Conservation (phyloP, 2,329 filamentous ascomycete species). For the Penicillium sp. region DNA sequence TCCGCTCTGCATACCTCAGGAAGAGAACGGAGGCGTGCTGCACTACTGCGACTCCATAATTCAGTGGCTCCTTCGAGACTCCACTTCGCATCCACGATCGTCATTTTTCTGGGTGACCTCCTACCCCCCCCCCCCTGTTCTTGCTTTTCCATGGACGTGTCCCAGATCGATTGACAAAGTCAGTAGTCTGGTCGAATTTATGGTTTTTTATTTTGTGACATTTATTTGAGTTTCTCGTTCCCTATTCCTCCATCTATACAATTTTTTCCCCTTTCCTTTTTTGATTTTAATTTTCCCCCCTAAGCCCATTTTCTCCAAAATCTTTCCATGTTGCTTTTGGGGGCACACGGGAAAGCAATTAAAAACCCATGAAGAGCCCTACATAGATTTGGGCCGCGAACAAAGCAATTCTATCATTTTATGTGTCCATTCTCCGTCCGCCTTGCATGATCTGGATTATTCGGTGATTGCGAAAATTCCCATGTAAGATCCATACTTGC, state of each 20-base stretch:
- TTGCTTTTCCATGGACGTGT: constrained; percentile 25
- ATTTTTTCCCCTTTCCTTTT: constrained; percentile 10
- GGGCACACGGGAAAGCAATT: constrained; percentile 1
- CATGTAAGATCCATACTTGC: constrained; percentile 17
- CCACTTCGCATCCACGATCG: constrained; percentile 22
- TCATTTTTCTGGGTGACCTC: constrained; percentile 23
- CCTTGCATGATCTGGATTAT: constrained; percentile 23
- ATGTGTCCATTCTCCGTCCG: constrained; percentile 16
- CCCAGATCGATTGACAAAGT: constrained; percentile 10
- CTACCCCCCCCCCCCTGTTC: constrained; percentile 23
- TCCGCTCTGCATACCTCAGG: constrained; percentile 19
- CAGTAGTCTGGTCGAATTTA: background rate
- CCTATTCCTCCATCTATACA: background rate
- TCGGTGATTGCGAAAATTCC: constrained; percentile 15
- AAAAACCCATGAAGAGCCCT: constrained; percentile 21
- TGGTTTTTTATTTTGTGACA: constrained; percentile 6
- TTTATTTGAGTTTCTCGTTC: background rate
- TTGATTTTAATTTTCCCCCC: constrained; percentile 1
- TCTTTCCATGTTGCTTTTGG: background rate
- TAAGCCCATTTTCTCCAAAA: no score
- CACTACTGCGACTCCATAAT: constrained; percentile 13
- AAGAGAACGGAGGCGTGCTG: constrained; percentile 2
- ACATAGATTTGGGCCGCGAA: constrained; percentile 17
- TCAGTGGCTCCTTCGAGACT: constrained; percentile 16
- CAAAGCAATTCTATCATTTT: constrained; percentile 11